These are phyloP conservation scores for Carpinus viminea DNA, from an alignment of 306 rosid genomes.

Conservation along the genomic window DNA sequence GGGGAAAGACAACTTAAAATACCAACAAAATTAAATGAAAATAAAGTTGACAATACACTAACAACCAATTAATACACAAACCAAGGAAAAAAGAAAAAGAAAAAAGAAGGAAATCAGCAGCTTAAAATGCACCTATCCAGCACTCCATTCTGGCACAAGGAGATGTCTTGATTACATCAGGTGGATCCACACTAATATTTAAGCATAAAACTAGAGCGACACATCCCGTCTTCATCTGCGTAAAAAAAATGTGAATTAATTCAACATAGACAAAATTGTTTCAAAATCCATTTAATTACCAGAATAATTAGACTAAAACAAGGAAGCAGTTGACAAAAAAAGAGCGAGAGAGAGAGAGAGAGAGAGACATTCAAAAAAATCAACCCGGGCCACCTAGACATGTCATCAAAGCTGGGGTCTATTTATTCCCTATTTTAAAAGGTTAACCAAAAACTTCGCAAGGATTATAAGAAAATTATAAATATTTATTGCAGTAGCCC, in stretches of 20 bases:
- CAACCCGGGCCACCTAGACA: neutral
- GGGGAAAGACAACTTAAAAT: neutral
- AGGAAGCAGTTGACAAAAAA: constrained; percentile 1
- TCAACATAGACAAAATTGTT: constrained; percentile 28
- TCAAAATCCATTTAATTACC: constrained; percentile 18
- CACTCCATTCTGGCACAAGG: constrained; percentile 99
- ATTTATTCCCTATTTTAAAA: neutral
- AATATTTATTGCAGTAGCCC: neutral
- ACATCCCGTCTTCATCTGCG: constrained; percentile 99
- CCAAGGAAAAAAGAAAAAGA: neutral
- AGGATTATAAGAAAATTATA: neutral
- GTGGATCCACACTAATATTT: constrained; percentile 97
- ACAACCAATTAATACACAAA: constrained; percentile 12
- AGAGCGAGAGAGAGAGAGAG: neutral
- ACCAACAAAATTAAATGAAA: neutral
- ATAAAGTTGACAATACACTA: neutral
- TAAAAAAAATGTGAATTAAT: constrained; percentile 48
- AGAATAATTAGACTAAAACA: constrained; percentile 14
- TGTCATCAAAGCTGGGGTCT: neutral
- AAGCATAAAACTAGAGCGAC: constrained; percentile 96
- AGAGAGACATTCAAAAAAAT: neutral
- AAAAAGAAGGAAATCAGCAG: constrained; percentile 25
- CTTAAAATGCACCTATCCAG: constrained; percentile 88
- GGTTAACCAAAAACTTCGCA: neutral
- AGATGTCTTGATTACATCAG: constrained; percentile 96